A percentile compares a stretch with the other conserved stretches of the same genome.
Conservation (phyloP, 2,329 filamentous ascomycete species). For the Colletotrichum sublineola region DNA sequence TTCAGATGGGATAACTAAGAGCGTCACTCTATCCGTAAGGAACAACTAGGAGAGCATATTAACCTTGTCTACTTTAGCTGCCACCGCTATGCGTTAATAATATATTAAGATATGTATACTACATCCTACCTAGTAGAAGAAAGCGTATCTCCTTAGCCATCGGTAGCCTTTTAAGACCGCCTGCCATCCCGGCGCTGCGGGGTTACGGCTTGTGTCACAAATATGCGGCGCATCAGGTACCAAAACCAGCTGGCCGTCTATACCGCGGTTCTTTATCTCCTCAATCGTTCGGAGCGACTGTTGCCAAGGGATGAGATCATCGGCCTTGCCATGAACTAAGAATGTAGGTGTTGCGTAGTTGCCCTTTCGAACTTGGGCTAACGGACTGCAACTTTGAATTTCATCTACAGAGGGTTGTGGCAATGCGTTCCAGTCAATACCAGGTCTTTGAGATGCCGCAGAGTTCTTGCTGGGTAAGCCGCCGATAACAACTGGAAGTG, state of each 20-base stretch:
- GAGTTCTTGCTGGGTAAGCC: conserved; percentile 45
- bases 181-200: not conserved
- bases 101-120: too few relatives aligned
- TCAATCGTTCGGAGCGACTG: conserved; percentile 18
- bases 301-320: conserved; percentile 39
- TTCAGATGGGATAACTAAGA: too few relatives aligned
- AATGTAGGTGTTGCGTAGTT: conserved; percentile 35
- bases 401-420: conserved; percentile 28
- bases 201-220: conserved; percentile 20
- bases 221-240: conserved; percentile 9
- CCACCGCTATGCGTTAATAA: too few relatives aligned
- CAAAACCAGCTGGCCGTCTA: not conserved
- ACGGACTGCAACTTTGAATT: conserved; percentile 32
- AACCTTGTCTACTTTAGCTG: too few relatives aligned
- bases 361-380: conserved; percentile 32
- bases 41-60: too few relatives aligned
- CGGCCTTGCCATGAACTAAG: conserved; percentile 31
- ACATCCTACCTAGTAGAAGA: not conserved
- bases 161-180: conserved; percentile 13
- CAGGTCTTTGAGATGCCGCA: not conserved
- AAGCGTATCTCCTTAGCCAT: conserved; percentile 3
- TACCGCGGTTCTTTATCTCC: conserved; percentile 6
- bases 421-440: conserved; percentile 30
- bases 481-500: conserved; percentile 52
- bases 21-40: too few relatives aligned